phyloP scores from a whole-genome alignment of 2,329 filamentous ascomycete genomes.

The Pleoardoris graminearum region DNA sequence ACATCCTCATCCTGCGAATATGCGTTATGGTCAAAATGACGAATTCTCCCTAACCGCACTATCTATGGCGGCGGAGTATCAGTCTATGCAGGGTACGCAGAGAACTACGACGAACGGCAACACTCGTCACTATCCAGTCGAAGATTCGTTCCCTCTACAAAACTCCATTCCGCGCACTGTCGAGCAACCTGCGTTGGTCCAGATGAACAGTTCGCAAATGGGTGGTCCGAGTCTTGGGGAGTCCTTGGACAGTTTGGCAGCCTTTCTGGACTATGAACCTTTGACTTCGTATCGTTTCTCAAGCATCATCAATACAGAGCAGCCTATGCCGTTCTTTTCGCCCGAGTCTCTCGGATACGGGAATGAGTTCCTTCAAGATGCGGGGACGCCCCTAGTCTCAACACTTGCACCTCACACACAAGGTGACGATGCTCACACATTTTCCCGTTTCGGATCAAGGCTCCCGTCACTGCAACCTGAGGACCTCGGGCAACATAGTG shows the following conservation, averaged over 20 bases:
- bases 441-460: slow-evolving; percentile 46
- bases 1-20: slow-evolving; percentile 18
- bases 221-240: slow-evolving; percentile 30
- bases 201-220: slow-evolving; percentile 20
- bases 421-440: slow-evolving; percentile 34
- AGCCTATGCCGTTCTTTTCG: slow-evolving; percentile 49
- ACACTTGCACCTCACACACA: slow-evolving; percentile 21
- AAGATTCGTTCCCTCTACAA: slow-evolving; percentile 18
- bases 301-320: slow-evolving; percentile 46
- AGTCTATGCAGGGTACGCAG: slow-evolving; percentile 43
- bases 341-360: slow-evolving; percentile 43
- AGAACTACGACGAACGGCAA: slow-evolving; percentile 24
- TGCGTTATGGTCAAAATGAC: slow-evolving; percentile 27
- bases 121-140: slow-evolving; percentile 16
- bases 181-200: slow-evolving; percentile 15
- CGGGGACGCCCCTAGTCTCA: slow-evolving; percentile 11
- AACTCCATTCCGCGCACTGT: slow-evolving; percentile 17
- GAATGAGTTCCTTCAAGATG: slow-evolving; percentile 27
- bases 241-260: slow-evolving; percentile 44
- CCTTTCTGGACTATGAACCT: slow-evolving; percentile 45
- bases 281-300: slow-evolving; percentile 46
- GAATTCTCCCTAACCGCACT: slow-evolving; percentile 44
- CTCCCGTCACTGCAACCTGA: slow-evolving; percentile 47
- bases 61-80: slow-evolving; percentile 49
- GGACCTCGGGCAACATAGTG: slow-evolving; percentile 23